Conservation (phyloP, 2,329 filamentous ascomycete species). For the Fusarium haematococcum region DNA sequence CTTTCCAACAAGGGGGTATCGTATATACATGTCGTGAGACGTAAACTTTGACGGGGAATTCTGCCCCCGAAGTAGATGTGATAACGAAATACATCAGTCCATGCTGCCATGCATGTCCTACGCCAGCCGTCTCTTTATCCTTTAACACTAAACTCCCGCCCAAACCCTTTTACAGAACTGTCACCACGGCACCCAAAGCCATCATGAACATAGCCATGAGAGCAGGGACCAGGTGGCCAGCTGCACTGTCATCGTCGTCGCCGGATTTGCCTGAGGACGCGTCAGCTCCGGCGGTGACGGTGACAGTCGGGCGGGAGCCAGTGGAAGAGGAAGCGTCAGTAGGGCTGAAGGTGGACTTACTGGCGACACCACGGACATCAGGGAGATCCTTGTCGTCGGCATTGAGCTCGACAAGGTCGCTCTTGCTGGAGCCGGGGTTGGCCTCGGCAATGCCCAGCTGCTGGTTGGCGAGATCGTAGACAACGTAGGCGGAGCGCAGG, state of each 20-base stretch:
- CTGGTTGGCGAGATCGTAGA: conserved; percentile 65
- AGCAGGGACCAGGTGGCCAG: conserved; percentile 33
- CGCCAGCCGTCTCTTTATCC: not conserved
- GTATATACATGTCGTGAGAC: conserved; percentile 12
- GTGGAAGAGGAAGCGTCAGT: not conserved
- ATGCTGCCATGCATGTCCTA: not conserved
- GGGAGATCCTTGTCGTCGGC: conserved; percentile 54
- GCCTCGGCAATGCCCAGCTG: conserved; percentile 66
- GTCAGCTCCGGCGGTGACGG: conserved; percentile 27
- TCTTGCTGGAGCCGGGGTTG: conserved; percentile 59
- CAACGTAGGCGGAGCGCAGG: conserved; percentile 67
- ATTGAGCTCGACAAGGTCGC: conserved; percentile 60
- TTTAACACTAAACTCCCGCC: not conserved
- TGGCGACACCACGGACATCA: conserved; percentile 56
- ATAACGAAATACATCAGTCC: not conserved
- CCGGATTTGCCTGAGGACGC: conserved; percentile 25
- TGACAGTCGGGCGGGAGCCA: conserved; percentile 24
- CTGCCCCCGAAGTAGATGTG: not conserved
- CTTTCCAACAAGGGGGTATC: conserved; percentile 22
- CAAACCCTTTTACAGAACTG: conserved; percentile 18
- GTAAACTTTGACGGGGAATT: not conserved
- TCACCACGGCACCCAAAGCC: conserved; percentile 27
- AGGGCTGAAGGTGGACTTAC: conserved; percentile 35
- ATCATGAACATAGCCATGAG: conserved; percentile 30
- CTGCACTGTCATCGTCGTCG: conserved; percentile 32